Conservation (phyloP, 1,139 yeast species). For the Lodderomyces beijingensis region DNA sequence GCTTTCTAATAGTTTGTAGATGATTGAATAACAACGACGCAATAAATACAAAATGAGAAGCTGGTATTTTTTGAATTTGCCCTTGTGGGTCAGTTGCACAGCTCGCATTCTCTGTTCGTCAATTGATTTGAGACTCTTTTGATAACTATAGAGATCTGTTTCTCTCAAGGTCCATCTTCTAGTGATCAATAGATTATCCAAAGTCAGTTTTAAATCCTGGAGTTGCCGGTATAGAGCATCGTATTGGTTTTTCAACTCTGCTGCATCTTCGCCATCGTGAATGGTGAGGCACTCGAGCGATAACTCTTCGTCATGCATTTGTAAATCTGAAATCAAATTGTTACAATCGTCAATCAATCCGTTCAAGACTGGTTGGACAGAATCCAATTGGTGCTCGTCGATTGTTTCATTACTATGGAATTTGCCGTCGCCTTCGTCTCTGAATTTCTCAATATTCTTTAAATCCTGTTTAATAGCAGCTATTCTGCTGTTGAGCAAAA, state of each 20-base stretch:
- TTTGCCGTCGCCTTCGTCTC: constrained; percentile 33
- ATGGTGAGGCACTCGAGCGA: constrained; percentile 17
- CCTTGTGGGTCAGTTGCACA: constrained; percentile 3
- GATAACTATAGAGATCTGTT: constrained; percentile 84
- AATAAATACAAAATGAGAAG: constrained; percentile 70
- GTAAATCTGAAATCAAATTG: constrained; percentile 65
- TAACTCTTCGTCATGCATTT: constrained; percentile 27
- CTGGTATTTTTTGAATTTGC: constrained; percentile 40
- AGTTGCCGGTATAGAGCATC: constrained; percentile 34
- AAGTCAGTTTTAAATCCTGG: constrained; percentile 59
- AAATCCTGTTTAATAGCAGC: constrained; percentile 22
- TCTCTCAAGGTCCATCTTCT: constrained; percentile 96
- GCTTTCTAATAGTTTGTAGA: constrained; percentile 82
- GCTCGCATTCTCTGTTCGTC: constrained; percentile 60
- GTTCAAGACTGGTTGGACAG: constrained; percentile 56
- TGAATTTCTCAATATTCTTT: constrained; percentile 25
- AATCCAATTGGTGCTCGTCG: constrained; percentile 20
- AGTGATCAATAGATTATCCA: constrained; percentile 80
- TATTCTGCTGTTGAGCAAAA: constrained; percentile 10
- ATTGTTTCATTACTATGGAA: constrained; percentile 18
- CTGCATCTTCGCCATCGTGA: constrained; percentile 2
- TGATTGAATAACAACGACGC: constrained; percentile 84
- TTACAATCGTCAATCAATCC: constrained; percentile 81
- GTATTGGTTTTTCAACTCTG: constrained; percentile 13
- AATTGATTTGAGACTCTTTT: constrained; percentile 64